These are phyloP conservation scores for Verticillium tricorpus DNA, from an alignment of 2,329 filamentous ascomycete genomes.

Conservation along the genomic window DNA sequence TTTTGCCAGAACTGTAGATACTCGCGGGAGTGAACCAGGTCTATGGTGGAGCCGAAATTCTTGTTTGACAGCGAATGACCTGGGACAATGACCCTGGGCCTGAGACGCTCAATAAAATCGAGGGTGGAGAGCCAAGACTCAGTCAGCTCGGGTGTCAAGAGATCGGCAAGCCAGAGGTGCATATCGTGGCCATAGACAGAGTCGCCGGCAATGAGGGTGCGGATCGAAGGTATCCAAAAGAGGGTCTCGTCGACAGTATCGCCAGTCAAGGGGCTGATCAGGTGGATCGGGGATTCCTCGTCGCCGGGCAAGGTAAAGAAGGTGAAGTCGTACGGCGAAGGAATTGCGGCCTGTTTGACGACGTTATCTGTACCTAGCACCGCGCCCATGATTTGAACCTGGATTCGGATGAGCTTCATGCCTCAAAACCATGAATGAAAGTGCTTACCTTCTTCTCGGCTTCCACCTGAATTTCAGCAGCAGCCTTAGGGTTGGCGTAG, in stretches of 20 bases:
- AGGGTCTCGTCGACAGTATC: slow-evolving; percentile 6
- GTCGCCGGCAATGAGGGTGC: slow-evolving; percentile 7
- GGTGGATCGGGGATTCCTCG: slow-evolving; percentile 6
- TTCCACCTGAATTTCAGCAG: slow-evolving; percentile 1
- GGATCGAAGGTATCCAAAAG: slow-evolving; percentile 7
- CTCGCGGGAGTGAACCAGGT: slow-evolving; percentile 3
- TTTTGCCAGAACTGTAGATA: slow-evolving; percentile 7
- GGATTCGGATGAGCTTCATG: neutral
- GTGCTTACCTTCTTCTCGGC: slow-evolving; percentile 1
- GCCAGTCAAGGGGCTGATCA: slow-evolving; percentile 2
- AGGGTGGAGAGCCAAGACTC: slow-evolving; percentile 6
- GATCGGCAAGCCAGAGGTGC: slow-evolving; percentile 10
- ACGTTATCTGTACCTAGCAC: slow-evolving; percentile 1
- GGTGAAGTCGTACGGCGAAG: slow-evolving; percentile 8
- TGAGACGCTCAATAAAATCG: slow-evolving; percentile 4
- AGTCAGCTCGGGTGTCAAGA: slow-evolving; percentile 5
- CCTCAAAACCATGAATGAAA: no score
- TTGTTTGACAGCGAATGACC: slow-evolving; percentile 4
- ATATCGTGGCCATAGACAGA: slow-evolving; percentile 6
- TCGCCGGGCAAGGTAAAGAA: slow-evolving; percentile 9
- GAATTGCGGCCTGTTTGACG: slow-evolving; percentile 3
- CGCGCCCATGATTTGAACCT: neutral
- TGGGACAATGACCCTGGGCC: slow-evolving; percentile 1
- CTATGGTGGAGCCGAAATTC: neutral
- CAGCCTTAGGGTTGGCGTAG: slow-evolving; percentile 4